Conservation (phyloP, 768 basidiomycete species). For the Boletus vermiculosoides region DNA sequence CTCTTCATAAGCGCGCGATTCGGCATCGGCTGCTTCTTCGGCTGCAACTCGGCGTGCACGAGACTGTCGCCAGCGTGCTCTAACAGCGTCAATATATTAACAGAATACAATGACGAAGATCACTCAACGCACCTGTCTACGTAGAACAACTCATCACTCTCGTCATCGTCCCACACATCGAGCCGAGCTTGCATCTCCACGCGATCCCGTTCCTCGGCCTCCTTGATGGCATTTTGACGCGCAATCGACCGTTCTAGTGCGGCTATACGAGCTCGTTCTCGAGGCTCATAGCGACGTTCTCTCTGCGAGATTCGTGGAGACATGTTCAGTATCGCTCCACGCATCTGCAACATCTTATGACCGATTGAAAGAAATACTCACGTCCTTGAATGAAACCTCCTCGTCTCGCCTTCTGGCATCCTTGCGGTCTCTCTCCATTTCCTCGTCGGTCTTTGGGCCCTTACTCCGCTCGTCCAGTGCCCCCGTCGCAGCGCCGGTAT, state of each 20-base stretch:
- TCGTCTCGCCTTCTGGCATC: slow-evolving; percentile 74
- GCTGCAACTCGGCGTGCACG: slow-evolving; percentile 67
- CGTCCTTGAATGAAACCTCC: slow-evolving; percentile 84
- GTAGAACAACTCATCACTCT: slow-evolving; percentile 91
- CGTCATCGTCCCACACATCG: slow-evolving; percentile 91
- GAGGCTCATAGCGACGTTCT: slow-evolving; percentile 89
- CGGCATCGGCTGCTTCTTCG: slow-evolving; percentile 82
- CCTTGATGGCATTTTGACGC: slow-evolving; percentile 66
- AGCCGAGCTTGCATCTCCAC: slow-evolving; percentile 77
- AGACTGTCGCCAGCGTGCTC: slow-evolving; percentile 82
- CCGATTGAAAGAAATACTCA: slow-evolving; percentile 41
- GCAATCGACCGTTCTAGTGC: slow-evolving; percentile 73
- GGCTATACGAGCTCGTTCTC: slow-evolving; percentile 80
- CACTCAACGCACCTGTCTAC: slow-evolving; percentile 68
- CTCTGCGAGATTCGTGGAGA: slow-evolving; percentile 48
- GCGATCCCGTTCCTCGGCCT: slow-evolving; percentile 77
- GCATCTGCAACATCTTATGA: not conserved
- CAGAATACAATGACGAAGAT: not conserved
- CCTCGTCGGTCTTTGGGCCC: slow-evolving; percentile 76
- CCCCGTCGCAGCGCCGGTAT: slow-evolving; percentile 38
- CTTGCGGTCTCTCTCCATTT: slow-evolving; percentile 79
- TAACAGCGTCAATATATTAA: slow-evolving; percentile 24
- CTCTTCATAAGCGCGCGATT: slow-evolving; percentile 78
- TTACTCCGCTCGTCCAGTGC: slow-evolving; percentile 38
- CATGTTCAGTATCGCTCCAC: not conserved